Evolutionary conservation across 192 early-diverging fungal genomes (phyloP), one percentile per base, ranked within the genome.

Genomic region (Mortierella claussenii): DNA sequence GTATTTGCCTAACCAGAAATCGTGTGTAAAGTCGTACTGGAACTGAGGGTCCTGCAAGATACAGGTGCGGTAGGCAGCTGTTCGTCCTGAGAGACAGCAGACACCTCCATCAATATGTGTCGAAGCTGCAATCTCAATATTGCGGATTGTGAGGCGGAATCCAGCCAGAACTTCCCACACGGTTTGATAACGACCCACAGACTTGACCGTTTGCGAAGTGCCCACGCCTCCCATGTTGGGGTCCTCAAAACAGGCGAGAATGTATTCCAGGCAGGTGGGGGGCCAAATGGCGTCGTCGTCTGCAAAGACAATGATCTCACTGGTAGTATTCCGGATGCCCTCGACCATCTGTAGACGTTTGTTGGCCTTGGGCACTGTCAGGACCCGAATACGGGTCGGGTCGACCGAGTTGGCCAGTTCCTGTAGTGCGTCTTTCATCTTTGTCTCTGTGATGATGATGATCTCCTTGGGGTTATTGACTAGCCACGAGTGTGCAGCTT

Each of bases 21-120:
- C 90, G 61, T 92, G 86, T 18, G 88, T 89, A 59, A 92, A 92
- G 18, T 80, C 67, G 78, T 88, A 87, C 54, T 92, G 90, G 67
- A 92, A 92, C 15, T 82, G 83, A 11, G 89, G 90, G 60, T 90
- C 89, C 50, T 88, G 86, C 12, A 92, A 70, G 51, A 92, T 92
- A 45, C 82, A 66, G 11, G 89, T 89, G 32, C 90, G 83, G 73
- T 92, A 92, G 4, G 88, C 88, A 31, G 90, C 90, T 11, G 90
- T 92, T 0, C 90, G 82, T 10, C 90, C 90, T 11, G 90, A 92
- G 13, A 92, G 65, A 69, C 90, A 92, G 55, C 89, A 90, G 15
- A 92, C 85, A n/a, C 90, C 90, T 30, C 90, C 90, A 43, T 92
- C 90, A 48, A 92, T 92, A 61, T 92, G 89, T 1, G 90, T 90